Base-by-base conservation (phyloP, 2,329 filamentous ascomycete genomes). In the Cylindrodendrum hubeiense region DNA sequence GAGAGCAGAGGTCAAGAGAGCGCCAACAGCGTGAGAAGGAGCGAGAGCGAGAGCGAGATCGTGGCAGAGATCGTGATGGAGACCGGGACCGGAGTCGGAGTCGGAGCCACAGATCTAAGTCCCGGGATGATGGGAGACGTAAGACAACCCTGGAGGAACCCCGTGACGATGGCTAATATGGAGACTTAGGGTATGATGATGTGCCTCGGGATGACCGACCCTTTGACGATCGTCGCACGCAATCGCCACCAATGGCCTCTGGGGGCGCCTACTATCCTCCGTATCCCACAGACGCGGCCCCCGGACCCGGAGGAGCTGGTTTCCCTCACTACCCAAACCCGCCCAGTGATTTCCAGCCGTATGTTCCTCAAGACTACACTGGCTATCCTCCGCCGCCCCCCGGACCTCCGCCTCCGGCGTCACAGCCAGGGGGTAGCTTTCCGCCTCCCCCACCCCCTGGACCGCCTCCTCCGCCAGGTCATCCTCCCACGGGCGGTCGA, bases 191-290 rank as follows among this genome's bases (percentile, higher is more conserved):
- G 30, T 69, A 50, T 21, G 74, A 39, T n/a, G n/a, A n/a, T n/a
- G n/a, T n/a, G 37, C 8, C n/a, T n/a, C 17, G 15, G n/a, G 37
- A 77, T 47, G 77, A 79, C 28, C 72, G 64, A 19, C 79, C 82
- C 67, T 80, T 81, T 60, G 75, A 80, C 43, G 73, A 78, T 56
- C 73, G 75, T 41, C 80, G 79, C 12, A 77, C 80, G 5, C 80
- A 81, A 5, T 87, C 85, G 3, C 85, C 85, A 1, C 82, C 83
- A 3, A 84, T 80, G 58, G 84, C 84, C 4, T 87, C 85, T 3
- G 85, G 85, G n/a, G 85, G 85, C 13, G 81, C 82, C 17, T 86
- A 81, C 71, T 85, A 84, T 64, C 82, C 81, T 3, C 81, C 82
- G 3, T 81, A 81, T 51, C 79, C 80, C 7, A 71, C 71, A 66